Percentiles rank a stretch among this genome's conserved stretches.
These are phyloP conservation scores for Cyclostephanos tholiformis DNA, from an alignment of 108 stramenopile genomes.

Conservation along the genomic window DNA sequence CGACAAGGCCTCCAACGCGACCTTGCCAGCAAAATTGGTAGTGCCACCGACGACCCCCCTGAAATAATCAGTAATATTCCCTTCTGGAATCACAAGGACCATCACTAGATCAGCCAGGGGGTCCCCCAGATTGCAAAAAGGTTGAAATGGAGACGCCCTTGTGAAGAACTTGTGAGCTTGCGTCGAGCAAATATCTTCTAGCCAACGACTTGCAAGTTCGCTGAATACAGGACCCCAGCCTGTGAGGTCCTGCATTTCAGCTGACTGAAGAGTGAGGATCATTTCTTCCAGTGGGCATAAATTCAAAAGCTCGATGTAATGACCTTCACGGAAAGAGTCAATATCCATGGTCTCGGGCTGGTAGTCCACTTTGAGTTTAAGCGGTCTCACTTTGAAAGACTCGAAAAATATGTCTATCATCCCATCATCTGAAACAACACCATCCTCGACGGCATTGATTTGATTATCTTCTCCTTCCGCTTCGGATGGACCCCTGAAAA, in stretches of 20 bases:
- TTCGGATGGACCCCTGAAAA: slow-evolving; percentile 48
- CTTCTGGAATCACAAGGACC: slow-evolving; percentile 69
- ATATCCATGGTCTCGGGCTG: slow-evolving; percentile 70
- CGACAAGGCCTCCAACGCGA: slow-evolving; percentile 72
- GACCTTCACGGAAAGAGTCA: slow-evolving; percentile 71
- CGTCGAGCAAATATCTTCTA: slow-evolving; percentile 78
- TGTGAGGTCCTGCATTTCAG: slow-evolving; percentile 53
- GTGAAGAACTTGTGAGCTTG: slow-evolving; percentile 88
- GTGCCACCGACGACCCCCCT: slow-evolving; percentile 58
- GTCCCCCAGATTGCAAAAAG: slow-evolving; percentile 65
- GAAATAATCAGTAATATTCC: slow-evolving; percentile 58
- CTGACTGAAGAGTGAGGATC: slow-evolving; percentile 71
- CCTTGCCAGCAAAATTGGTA: slow-evolving; percentile 62
- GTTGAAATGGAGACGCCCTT: slow-evolving; percentile 72
- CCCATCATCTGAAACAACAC: slow-evolving; percentile 14
- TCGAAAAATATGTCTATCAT: slow-evolving; percentile 53
- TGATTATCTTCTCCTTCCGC: slow-evolving; percentile 14
- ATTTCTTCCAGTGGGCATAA: slow-evolving; percentile 82
- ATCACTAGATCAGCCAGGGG: slow-evolving; percentile 70
- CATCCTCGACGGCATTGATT: slow-evolving; percentile 14
- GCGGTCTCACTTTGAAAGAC: slow-evolving; percentile 64
- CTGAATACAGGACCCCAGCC: slow-evolving; percentile 77
- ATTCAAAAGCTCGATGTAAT: slow-evolving; percentile 80
- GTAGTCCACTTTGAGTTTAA: slow-evolving; percentile 88
- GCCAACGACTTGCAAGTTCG: slow-evolving; percentile 61